Evolutionary conservation across 441 rosid species (phyloP).

Genomic region (Metrosideros polymorpha): DNA sequence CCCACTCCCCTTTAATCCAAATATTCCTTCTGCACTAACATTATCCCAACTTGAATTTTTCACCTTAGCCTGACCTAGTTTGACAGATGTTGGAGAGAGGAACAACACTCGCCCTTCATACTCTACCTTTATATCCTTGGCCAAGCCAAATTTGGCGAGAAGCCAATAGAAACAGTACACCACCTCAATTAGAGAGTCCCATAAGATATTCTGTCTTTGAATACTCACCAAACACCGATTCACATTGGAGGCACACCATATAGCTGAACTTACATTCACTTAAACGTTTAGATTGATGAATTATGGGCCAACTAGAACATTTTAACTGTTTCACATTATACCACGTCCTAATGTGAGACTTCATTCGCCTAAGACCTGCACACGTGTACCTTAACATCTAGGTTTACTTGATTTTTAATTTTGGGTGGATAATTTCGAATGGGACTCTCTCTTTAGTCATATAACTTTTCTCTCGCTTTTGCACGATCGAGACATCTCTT

Average conservation of each 20-base stretch:
- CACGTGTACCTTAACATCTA: not conserved
- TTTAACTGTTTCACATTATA: not conserved
- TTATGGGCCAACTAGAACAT: not conserved
- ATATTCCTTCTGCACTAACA: not conserved
- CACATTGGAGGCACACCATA: not conserved
- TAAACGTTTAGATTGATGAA: not conserved
- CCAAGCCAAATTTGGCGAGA: not conserved
- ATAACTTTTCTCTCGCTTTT: not conserved
- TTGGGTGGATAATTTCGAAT: not conserved
- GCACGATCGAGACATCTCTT: not conserved
- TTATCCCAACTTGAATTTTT: not conserved
- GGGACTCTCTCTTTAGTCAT: not conserved
- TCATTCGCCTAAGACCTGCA: not conserved
- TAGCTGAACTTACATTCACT: rapidly evolving
- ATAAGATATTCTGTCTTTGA: not conserved
- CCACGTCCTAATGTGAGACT: not conserved
- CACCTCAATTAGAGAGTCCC: not conserved
- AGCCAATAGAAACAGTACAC: not conserved
- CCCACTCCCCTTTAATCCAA: not conserved
- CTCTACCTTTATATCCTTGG: not conserved
- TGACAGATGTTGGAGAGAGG: not conserved
- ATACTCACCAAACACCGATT: not conserved
- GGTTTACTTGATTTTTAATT: not conserved
- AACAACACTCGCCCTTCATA: not conserved
- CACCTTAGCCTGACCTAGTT: not conserved